A percentile compares a stretch with the other conserved stretches of the same genome.
phyloP scores from a whole-genome alignment of 768 basidiomycete genomes.

The Tephrocybe sp. region DNA sequence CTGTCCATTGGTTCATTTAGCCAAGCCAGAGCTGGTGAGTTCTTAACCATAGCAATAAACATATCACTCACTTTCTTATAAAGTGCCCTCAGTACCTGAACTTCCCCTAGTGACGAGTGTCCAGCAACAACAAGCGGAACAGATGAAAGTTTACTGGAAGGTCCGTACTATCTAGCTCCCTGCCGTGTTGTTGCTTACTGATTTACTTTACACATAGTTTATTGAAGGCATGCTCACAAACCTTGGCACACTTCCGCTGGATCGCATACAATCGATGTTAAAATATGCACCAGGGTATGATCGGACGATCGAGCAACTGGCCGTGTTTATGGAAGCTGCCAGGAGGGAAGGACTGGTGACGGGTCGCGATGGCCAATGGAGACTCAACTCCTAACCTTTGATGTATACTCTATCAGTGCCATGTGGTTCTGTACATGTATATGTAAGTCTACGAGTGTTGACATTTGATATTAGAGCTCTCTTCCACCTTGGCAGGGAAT shows the following conservation, averaged over 20 bases:
- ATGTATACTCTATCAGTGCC: neutral
- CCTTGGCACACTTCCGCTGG: conserved; percentile 70
- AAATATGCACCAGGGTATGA: conserved; percentile 84
- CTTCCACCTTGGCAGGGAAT: too few relatives aligned
- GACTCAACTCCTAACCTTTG: conserved; percentile 19
- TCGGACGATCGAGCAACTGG: conserved; percentile 76
- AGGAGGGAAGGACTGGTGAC: conserved; percentile 74
- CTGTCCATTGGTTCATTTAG: conserved; percentile 24
- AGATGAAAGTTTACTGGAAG: conserved; percentile 91
- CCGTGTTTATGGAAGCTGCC: conserved; percentile 78
- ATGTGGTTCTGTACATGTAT: neutral
- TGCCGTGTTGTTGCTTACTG: neutral
- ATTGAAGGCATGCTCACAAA: conserved; percentile 93
- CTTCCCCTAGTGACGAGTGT: conserved; percentile 49
- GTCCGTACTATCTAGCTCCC: conserved; percentile 33
- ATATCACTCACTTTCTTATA: neutral
- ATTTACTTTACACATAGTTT: conserved; percentile 64
- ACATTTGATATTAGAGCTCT: too few relatives aligned
- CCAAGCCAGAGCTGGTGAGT: conserved; percentile 12
- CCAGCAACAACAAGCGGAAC: conserved; percentile 79
- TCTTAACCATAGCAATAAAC: too few relatives aligned
- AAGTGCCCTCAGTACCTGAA: conserved; percentile 36
- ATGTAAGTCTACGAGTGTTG: too few relatives aligned
- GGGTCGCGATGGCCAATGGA: conserved; percentile 73
- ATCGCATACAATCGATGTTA: conserved; percentile 89